phyloP scores from a whole-genome alignment of 129 eudicot genomes.

The Chrysanthemum lavandulifolium region DNA sequence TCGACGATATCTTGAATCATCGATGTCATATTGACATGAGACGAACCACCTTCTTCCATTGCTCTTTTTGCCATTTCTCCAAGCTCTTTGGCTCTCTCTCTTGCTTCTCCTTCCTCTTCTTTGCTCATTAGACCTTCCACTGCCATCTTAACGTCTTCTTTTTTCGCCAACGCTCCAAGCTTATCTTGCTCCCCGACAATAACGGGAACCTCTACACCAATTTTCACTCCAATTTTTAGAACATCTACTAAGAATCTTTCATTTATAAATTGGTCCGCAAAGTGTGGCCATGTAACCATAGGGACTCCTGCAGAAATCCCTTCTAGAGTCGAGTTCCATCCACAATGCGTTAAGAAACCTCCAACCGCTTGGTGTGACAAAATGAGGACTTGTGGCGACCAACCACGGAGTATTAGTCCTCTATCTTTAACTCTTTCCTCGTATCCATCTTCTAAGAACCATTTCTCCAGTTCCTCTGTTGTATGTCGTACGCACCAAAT shows the following conservation, averaged over 20 bases:
- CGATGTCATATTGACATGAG: conserved; percentile 31
- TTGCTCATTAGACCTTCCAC: conserved; percentile 42
- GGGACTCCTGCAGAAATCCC: conserved; percentile 57
- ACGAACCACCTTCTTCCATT: conserved; percentile 59
- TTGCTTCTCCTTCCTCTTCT: conserved; percentile 46
- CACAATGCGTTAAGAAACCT: conserved; percentile 73
- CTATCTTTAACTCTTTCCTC: conserved; percentile 55
- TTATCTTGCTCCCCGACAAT: conserved; percentile 31
- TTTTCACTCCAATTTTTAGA: conserved; percentile 41
- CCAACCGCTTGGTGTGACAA: conserved; percentile 49
- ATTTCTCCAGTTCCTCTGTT: conserved; percentile 34
- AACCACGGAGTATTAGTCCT: conserved; percentile 59
- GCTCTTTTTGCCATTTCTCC: conserved; percentile 45
- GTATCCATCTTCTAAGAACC: conserved; percentile 43
- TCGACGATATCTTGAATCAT: conserved; percentile 43
- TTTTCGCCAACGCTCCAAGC: conserved; percentile 34
- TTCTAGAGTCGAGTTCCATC: conserved; percentile 75
- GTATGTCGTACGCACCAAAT: conserved; percentile 42
- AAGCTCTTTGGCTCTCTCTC: conserved; percentile 35
- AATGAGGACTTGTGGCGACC: conserved; percentile 75
- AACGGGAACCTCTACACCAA: conserved; percentile 40
- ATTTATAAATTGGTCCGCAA: conserved; percentile 58
- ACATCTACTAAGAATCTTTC: conserved; percentile 52
- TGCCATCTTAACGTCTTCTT: conserved; percentile 31
- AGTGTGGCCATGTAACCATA: conserved; percentile 76